phyloP scores from a whole-genome alignment of 306 rosid genomes.

The Elaeagnus macrophylla region DNA sequence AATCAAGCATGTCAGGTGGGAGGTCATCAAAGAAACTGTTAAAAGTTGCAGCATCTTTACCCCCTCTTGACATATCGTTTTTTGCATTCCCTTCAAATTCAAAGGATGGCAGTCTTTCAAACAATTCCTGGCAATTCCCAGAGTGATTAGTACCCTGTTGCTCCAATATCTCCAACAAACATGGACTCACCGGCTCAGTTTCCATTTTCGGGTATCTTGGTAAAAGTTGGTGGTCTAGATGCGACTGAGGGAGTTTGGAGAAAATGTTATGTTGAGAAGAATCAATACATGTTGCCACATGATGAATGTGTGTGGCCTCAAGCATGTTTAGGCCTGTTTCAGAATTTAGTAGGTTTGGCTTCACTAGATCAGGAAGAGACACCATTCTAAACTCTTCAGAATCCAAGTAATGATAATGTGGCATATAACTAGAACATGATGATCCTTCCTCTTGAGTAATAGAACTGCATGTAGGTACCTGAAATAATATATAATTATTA shows the following conservation, averaged over 20 bases:
- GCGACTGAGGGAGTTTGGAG: constrained; percentile 26
- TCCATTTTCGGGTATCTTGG: constrained; percentile 20
- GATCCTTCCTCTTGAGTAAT: constrained; percentile 20
- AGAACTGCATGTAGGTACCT: constrained; percentile 34
- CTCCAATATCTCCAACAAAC: constrained; percentile 19
- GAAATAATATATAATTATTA: constrained; percentile 11
- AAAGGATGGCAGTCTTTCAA: constrained; percentile 17
- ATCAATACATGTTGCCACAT: constrained; percentile 26
- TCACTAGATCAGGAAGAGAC: constrained; percentile 25
- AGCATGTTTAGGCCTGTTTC: constrained; percentile 11
- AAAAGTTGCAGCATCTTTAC: constrained; percentile 10
- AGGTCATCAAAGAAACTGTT: constrained; percentile 35
- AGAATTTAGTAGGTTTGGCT: constrained; percentile 22
- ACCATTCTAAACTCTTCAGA: constrained; percentile 27
- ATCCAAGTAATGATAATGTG: constrained; percentile 17
- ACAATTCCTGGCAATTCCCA: constrained; percentile 20
- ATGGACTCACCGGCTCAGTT: constrained; percentile 15
- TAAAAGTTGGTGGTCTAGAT: constrained; percentile 24
- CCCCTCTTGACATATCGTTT: constrained; percentile 1
- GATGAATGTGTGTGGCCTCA: constrained; percentile 23
- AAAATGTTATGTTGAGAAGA: constrained; percentile 25
- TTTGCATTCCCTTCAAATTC: constrained; percentile 2
- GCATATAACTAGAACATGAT: constrained; percentile 7
- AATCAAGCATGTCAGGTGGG: constrained; percentile 40
- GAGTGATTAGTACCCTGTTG: constrained; percentile 16